Conservation (phyloP, 2,329 filamentous ascomycete species). For the Nigrospora sphaerica region DNA sequence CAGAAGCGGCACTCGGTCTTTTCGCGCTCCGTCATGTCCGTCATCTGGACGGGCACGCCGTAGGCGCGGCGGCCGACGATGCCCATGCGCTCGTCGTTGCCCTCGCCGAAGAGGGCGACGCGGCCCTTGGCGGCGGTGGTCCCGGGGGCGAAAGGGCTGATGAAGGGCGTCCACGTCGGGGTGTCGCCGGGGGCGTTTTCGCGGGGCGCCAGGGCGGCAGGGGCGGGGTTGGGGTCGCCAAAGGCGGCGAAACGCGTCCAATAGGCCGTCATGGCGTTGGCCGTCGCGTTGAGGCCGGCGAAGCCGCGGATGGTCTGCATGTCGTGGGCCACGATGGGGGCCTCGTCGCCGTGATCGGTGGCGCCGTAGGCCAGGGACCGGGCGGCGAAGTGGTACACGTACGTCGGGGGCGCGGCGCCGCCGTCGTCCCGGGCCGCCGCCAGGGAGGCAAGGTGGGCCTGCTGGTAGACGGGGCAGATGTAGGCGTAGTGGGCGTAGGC, state of each 20-base stretch:
- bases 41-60: constrained; percentile 36
- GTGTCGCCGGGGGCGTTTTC: constrained; percentile 12
- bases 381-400: constrained; percentile 55
- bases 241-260: constrained; percentile 31
- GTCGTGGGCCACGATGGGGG: constrained; percentile 35
- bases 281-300: constrained; percentile 29
- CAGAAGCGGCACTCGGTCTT: constrained; percentile 49
- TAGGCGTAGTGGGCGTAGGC: constrained; percentile 61
- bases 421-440: constrained; percentile 1
- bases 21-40: constrained; percentile 34
- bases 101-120: constrained; percentile 50
- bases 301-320: constrained; percentile 21
- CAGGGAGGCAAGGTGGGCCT: constrained; percentile 36
- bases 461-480: constrained; percentile 56
- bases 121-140: constrained; percentile 18
- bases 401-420: constrained; percentile 24
- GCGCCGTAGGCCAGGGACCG: constrained; percentile 26
- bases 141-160: constrained; percentile 26
- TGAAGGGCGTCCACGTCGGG: constrained; percentile 33
- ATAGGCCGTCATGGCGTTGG: constrained; percentile 34
- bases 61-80: constrained; percentile 19
- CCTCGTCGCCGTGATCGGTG: constrained; percentile 42
- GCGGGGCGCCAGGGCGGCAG: constrained; percentile 1
- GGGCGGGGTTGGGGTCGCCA: constrained; percentile 16
- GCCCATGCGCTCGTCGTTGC: constrained; percentile 46